Base-by-base conservation (phyloP, 768 basidiomycete genomes). In the Lyophyllum semitale region DNA sequence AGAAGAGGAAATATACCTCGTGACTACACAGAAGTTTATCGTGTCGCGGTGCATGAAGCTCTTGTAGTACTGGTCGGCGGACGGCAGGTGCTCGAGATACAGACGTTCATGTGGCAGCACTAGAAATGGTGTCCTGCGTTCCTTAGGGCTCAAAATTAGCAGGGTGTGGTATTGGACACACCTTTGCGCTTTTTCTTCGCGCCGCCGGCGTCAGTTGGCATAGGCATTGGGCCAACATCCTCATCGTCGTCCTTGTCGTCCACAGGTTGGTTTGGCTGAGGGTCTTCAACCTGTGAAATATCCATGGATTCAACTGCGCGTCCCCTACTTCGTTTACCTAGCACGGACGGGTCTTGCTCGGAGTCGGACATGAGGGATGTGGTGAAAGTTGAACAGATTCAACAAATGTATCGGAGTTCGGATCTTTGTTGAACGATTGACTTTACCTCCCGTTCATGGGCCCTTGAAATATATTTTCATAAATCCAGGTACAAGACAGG, bases 41-140 rank as follows among this genome's bases (percentile, higher is more conserved):
- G 85, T 83, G 59, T 98, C 96, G 47, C 95, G 78, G 70, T 99
- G 97, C 97, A 99, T 98, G 74, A 98, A 98, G 56, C 91, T 95
- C 75, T 95, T 95, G 77, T 87, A 89, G 75, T 99, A 99, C 61
- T 97, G 87, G 71, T 98, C 93, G 50, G 93, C 83, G 62, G 84
- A 84, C 1, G 97, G 97, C 18, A 99, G 76, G 73, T 96, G 93
- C 35, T 94, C 93, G 42, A 99, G 80, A 74, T 91, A 98, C 17
- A 98, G 77, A 61, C 85, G 82, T 77, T 98, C 97, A 69, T 98
- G 95, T 0, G 91, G 94, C 7, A 98, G 82, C 40, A 96, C 95
- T 98, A 68, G 26, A 55, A 49, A 61, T 48, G 52, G 57, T 57
- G 54, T 64, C 66, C 70, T 73, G 63, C 65, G 63, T 69, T 58